Evolutionary conservation across 1,284 basidiomycete genomes (phyloP).

Genomic region (Retiboletus fuscus): DNA sequence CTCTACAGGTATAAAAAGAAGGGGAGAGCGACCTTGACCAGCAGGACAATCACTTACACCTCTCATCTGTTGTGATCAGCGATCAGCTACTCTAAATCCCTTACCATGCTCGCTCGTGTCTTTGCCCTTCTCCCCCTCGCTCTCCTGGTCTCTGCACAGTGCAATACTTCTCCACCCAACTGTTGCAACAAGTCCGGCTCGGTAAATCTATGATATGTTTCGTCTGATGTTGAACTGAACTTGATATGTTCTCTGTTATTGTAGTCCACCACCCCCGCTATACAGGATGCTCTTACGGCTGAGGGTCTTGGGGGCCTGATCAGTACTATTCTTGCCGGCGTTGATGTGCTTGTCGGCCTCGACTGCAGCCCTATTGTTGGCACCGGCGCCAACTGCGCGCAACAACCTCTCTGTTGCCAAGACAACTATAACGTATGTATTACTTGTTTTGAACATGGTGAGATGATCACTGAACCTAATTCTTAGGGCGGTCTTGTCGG

Average conservation of each 20-base stretch:
- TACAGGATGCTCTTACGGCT: neutral
- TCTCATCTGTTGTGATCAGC: neutral
- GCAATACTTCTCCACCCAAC: constrained; percentile 6
- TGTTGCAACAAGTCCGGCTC: constrained; percentile 28
- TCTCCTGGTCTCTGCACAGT: too few species aligned
- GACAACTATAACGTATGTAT: constrained; percentile 19
- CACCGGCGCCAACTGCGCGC: too few species aligned
- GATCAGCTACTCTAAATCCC: neutral
- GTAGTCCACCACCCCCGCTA: neutral
- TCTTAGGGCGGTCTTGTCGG: constrained; percentile 27
- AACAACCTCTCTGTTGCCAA: constrained; percentile 33
- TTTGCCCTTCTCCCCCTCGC: constrained; percentile 41
- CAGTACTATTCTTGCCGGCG: accelerated
- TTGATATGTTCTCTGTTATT: neutral
- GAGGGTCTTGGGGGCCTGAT: neutral
- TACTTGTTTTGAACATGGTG: accelerated
- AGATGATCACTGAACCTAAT: neutral
- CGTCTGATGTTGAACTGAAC: accelerated
- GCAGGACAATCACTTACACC: constrained; percentile 5
- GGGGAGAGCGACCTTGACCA: neutral
- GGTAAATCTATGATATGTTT: constrained; percentile 1
- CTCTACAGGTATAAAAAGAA: constrained; percentile 33
- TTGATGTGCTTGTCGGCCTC: neutral
- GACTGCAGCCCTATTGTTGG: constrained; percentile 15
- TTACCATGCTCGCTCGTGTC: constrained; percentile 38